Conservation (phyloP, 768 basidiomycete species). For the Tricholoma flavovirens region DNA sequence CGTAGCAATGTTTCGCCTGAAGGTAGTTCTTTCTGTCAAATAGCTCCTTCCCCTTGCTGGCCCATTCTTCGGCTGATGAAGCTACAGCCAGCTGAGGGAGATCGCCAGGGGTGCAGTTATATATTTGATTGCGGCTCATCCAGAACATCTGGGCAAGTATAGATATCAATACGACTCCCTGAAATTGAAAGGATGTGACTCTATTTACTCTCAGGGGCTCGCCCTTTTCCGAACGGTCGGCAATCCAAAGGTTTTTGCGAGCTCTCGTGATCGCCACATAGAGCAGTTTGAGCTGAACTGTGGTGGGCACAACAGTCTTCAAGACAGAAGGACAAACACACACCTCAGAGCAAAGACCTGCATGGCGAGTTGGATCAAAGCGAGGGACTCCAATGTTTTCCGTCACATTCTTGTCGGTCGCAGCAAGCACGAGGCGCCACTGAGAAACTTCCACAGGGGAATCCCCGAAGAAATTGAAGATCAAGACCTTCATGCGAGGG, state of each 20-base stretch:
- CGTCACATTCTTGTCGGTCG: too few relatives aligned
- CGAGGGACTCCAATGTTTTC: conserved; percentile 22
- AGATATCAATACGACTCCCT: too few relatives aligned
- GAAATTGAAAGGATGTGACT: too few relatives aligned
- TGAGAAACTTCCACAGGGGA: conserved; percentile 44
- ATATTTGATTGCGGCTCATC: conserved; percentile 39
- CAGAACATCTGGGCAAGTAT: conserved; percentile 39
- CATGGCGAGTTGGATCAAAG: conserved; percentile 47
- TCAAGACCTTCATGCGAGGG: conserved; percentile 43
- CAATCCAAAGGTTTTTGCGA: conserved; percentile 65
- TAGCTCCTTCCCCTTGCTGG: conserved; percentile 23
- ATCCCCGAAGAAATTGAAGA: conserved; percentile 73
- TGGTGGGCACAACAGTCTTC: not conserved
- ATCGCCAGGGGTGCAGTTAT: conserved; percentile 43
- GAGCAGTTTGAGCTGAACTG: conserved; percentile 51
- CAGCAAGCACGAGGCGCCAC: conserved; percentile 46
- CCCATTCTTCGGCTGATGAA: conserved; percentile 41
- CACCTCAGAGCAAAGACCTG: conserved; percentile 56
- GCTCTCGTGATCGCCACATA: conserved; percentile 72
- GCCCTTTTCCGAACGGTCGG: conserved; percentile 51
- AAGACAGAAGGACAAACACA: not conserved
- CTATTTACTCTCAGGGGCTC: conserved; percentile 52
- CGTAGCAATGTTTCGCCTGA: conserved; percentile 51
- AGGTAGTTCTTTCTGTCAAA: conserved; percentile 39
- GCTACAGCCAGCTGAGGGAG: conserved; percentile 50